Base-by-base conservation (phyloP, 768 basidiomycete species). In the Termitomyces sp. region DNA sequence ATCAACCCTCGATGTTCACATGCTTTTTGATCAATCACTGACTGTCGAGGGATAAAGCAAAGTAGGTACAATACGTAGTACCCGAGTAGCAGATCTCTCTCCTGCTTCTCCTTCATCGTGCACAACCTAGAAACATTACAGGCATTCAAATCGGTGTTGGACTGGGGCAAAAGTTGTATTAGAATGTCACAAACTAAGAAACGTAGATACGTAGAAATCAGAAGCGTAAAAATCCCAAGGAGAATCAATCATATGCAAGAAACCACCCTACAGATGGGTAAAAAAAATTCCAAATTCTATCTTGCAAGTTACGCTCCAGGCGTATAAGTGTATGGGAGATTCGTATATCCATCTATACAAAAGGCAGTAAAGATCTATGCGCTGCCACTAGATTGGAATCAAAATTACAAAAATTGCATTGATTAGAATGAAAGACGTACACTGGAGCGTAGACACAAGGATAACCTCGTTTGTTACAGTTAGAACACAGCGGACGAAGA, bases 401-500 rank as follows among this genome's bases (percentile, higher is more conserved):
- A 57, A 38, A 30, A 30, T 10, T 14, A 23, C 12, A 10, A 3
- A 36, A 50, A 3, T 14, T 5, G 9, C 23, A 14, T 26, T 2
- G 13, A 50, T 57, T 41, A 57, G 54, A 50, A 38, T 57, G 57
- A 61, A 57, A 47, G 16, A 76, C 86, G 73, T 75, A 88, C 86
- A 89, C 88, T 59, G 88, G 84, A 23, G 75, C 67, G 68, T 89
- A 90, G 48, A 67, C 64, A 65, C 88, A 90, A 2, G 82, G 79
- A 61, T 77, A 78, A 26, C 78, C 77, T 38, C 88, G 80, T 58
- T 78, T 78, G 66, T 81, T 76, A 70, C 88, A 90, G 67, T 89
- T 88, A 36, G 74, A 76, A 69, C 88, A 90, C 38, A 81, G 80
- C 2, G 86, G 86, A 32, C 80, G 79, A 54, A 68, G 63, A 14